Evolutionary conservation across 164 flowering plant species (phyloP).

Genomic region (Aristolochia californica): DNA sequence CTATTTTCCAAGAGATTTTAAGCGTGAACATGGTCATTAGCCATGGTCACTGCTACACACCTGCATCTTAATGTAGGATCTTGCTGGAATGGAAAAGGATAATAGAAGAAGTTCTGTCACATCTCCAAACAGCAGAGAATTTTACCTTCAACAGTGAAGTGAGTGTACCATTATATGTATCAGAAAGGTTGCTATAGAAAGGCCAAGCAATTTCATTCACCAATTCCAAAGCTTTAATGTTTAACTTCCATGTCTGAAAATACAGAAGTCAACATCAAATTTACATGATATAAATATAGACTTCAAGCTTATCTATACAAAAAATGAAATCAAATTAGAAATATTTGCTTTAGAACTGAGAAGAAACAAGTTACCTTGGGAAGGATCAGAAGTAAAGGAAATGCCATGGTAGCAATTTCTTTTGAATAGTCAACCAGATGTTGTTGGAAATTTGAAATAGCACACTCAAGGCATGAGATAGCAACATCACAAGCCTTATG

Average conservation of each 20-base stretch:
- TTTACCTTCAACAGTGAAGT: conserved; percentile 28
- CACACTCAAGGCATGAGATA: conserved; percentile 37
- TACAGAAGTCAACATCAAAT: background rate
- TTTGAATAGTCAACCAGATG: conserved; percentile 21
- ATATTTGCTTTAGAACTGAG: conserved; percentile 1
- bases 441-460: conserved; percentile 16
- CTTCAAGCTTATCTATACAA: background rate
- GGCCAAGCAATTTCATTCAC: conserved; percentile 52
- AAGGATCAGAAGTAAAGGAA: conserved; percentile 57
- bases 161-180: conserved; percentile 11
- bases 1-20: no score
- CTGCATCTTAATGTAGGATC: no score
- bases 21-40: no score
- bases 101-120: no score
- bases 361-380: conserved; percentile 44
- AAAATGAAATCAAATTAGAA: background rate
- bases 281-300: conserved; percentile 14
- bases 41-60: no score
- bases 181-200: conserved; percentile 32
- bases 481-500: conserved; percentile 46
- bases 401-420: conserved; percentile 42
- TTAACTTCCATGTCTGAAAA: conserved; percentile 50
- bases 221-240: conserved; percentile 51
- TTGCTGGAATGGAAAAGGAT: no score
- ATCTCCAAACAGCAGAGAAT: background rate